Conservation (phyloP, 164 flowering plant species). For the Vitis riparia region DNA sequence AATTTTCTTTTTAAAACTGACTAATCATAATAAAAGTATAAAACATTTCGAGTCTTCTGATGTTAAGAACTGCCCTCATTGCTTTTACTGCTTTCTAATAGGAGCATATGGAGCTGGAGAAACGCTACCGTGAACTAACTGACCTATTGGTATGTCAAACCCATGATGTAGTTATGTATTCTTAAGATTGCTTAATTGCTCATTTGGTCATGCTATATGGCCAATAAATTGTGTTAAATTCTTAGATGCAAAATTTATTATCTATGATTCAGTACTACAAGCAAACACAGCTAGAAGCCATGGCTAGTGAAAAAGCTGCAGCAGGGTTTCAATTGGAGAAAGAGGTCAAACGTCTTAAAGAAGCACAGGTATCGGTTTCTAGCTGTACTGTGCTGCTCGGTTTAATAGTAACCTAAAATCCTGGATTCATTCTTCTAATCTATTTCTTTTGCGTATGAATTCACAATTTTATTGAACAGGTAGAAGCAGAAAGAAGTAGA, state of each 20-base stretch:
- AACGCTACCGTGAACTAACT: conserved; percentile 93
- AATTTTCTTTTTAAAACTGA: background rate
- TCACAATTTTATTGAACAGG: conserved; percentile 40
- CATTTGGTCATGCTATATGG: background rate
- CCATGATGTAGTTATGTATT: background rate
- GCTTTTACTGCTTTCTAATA: conserved; percentile 25
- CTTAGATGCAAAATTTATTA: conserved; percentile 1
- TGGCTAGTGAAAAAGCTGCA: conserved; percentile 98
- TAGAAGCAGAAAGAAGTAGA: conserved; percentile 83
- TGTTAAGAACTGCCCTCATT: conserved; percentile 7
- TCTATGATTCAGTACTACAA: conserved; percentile 71
- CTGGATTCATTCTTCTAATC: background rate
- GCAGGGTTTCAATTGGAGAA: conserved; percentile 97
- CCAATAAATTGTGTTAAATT: conserved; percentile 3
- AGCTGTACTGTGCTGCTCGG: conserved; percentile 7
- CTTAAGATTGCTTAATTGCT: conserved; percentile 4
- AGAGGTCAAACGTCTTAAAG: conserved; percentile 80
- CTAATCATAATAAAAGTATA: background rate
- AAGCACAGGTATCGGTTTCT: conserved; percentile 62
- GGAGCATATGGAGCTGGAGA: conserved; percentile 99
- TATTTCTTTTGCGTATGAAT: background rate
- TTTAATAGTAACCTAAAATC: background rate
- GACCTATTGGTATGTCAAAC: conserved; percentile 75
- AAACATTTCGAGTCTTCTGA: background rate
- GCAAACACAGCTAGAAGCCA: conserved; percentile 97